phyloP scores from a whole-genome alignment of 1,284 basidiomycete species.

The Puccinia hordei region DNA sequence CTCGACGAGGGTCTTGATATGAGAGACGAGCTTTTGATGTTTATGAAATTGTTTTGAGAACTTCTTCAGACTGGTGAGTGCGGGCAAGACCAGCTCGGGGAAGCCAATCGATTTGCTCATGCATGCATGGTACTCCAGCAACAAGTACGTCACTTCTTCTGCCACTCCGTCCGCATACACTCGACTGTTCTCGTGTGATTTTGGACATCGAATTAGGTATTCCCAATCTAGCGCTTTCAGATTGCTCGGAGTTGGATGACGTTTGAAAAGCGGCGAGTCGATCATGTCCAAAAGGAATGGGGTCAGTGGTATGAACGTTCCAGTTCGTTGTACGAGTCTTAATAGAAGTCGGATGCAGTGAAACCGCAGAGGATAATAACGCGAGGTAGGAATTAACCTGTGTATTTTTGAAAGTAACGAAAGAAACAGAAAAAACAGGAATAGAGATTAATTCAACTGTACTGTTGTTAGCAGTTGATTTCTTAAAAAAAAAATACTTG shows the following conservation, averaged over 20 bases:
- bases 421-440: conserved; percentile 50
- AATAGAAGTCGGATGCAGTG: conserved; percentile 74
- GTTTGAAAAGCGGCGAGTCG: conserved; percentile 72
- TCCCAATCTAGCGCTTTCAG: conserved; percentile 87
- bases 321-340: conserved; percentile 74
- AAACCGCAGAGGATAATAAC: conserved; percentile 78
- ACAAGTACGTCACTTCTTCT: conserved; percentile 76
- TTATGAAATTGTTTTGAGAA: conserved; percentile 65
- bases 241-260: conserved; percentile 83
- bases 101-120: conserved; percentile 77
- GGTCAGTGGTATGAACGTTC: conserved; percentile 83
- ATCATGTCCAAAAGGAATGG: conserved; percentile 85
- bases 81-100: conserved; percentile 87
- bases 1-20: conserved; percentile 35
- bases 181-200: conserved; percentile 83
- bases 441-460: conserved; percentile 52
- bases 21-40: conserved; percentile 15
- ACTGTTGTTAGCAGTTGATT: conserved; percentile 35
- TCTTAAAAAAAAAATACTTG: conserved; percentile 63
- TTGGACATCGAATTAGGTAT: conserved; percentile 80
- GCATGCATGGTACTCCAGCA: conserved; percentile 75
- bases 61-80: conserved; percentile 72
- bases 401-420: conserved; percentile 17
- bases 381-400: conserved; percentile 78
- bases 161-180: conserved; percentile 80